These are phyloP conservation scores for Botrytis cinerea DNA, from an alignment of 2,329 filamentous ascomycete species.

Conservation along the genomic window DNA sequence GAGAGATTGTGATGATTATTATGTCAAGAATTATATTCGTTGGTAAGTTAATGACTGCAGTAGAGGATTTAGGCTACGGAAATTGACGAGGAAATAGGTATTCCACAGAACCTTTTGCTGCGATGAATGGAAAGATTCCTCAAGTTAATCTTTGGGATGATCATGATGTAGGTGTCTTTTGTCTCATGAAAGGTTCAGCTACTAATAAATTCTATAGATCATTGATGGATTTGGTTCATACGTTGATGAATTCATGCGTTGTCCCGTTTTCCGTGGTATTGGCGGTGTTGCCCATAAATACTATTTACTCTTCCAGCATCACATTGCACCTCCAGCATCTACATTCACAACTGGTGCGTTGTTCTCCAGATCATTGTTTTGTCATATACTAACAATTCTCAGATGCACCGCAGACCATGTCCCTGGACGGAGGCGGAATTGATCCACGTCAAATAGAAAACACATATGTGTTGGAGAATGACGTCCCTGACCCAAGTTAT, in stretches of 20 bases:
- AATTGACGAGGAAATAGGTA: conserved; percentile 66
- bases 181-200: not conserved
- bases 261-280: conserved; percentile 86
- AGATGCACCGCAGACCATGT: conserved; percentile 54
- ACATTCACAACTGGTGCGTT: conserved; percentile 78
- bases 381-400: conserved; percentile 26
- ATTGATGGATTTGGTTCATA: conserved; percentile 95
- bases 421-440: conserved; percentile 56
- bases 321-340: conserved; percentile 78
- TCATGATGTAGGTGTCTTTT: conserved; percentile 62
- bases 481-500: conserved; percentile 65
- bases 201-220: conserved; percentile 49
- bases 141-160: conserved; percentile 99
- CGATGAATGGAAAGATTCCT: conserved; percentile 86
- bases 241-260: conserved; percentile 89
- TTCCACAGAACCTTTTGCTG: conserved; percentile 77
- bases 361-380: conserved; percentile 21
- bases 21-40: conserved; percentile 83
- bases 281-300: conserved; percentile 96
- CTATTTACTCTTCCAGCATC: conserved; percentile 97
- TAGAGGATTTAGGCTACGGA: conserved; percentile 42
- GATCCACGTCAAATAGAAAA: conserved; percentile 72
- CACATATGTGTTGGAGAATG: conserved; percentile 67
- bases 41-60: conserved; percentile 52
- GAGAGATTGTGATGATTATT: conserved; percentile 84